Evolutionary conservation across 345 rosid genomes (phyloP), one percentile per base, ranked within the genome.

Genomic region (Melastoma malabathricum): DNA sequence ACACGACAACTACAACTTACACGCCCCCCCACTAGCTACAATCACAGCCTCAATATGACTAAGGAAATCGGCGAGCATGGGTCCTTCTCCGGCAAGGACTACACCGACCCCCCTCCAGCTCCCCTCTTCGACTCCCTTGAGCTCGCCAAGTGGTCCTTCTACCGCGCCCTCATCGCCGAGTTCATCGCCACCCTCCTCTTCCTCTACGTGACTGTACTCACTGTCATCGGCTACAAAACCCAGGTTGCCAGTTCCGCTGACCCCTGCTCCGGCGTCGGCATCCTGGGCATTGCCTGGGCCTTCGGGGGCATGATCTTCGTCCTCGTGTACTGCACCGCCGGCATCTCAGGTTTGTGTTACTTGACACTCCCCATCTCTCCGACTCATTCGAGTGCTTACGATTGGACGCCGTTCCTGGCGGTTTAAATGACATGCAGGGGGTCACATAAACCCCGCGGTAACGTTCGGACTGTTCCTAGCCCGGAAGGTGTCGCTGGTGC

Each of bases 101-200:
- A 67, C 47, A 55, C 52, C 4, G 63, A 57, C 50, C 59, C 56
- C 13, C 63, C 66, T 23, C 59, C 66, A 10, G 63, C 66, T 14
- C 71, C 71, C 4, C 44, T 67, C 39, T 27, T 61, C 15, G 50
- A 61, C 6, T 38, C 52, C n/a, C 55, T 46, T 15, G 70, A 66
- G 65, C 59, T 66, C 15, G 23, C 47, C 19, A 31, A 43, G 31
- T 61, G 63, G 66, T 67, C 71, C 16, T 67, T 67, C 52, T 67
- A 67, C 22, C 48, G 59, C 18, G 59, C 71, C 46, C 38, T 54
- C 27, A 57, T 57, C 27, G 66, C 66, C 20, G 63, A 67, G 66
- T 61, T 67, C 66, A 61, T 66, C 13, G 71, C 63, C 27, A 61
- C 63, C 15, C 63, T 67, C 18, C 60, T 66, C 47, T 66, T 66